phyloP scores from a whole-genome alignment of 257 asterid species.

The Phtheirospermum japonicum region DNA sequence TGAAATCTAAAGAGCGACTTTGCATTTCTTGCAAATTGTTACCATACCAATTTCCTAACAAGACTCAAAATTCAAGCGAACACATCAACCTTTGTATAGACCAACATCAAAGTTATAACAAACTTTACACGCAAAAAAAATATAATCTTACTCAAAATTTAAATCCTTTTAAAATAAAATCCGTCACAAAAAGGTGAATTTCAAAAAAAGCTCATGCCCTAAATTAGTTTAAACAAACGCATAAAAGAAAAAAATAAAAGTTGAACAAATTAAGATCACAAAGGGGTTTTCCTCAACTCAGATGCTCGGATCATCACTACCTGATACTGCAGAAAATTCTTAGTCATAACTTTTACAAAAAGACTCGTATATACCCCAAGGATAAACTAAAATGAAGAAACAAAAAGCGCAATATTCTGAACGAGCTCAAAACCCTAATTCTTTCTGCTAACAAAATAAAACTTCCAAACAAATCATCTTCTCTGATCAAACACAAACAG shows the following conservation, averaged over 20 bases:
- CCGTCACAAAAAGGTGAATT: background rate
- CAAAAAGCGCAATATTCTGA: background rate
- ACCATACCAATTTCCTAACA: background rate
- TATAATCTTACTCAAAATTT: too few relatives aligned
- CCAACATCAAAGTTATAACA: background rate
- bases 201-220: background rate
- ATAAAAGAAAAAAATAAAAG: background rate
- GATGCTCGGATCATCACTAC: background rate
- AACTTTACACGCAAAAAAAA: background rate
- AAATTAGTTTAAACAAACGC: background rate
- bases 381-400: background rate
- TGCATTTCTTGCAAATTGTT: background rate
- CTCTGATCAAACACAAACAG: background rate
- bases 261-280: background rate
- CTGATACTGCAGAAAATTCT: background rate
- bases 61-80: background rate
- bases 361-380: background rate
- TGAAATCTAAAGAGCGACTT: background rate
- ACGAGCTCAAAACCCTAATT: conserved; percentile 29
- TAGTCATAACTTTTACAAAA: background rate
- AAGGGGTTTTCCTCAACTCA: background rate
- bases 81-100: background rate
- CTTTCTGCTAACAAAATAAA: background rate
- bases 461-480: background rate
- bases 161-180: too few relatives aligned